Evolutionary conservation across 768 basidiomycete genomes (phyloP), one percentile per base, ranked within the genome.

Genomic region (Exsudoporus frostii): DNA sequence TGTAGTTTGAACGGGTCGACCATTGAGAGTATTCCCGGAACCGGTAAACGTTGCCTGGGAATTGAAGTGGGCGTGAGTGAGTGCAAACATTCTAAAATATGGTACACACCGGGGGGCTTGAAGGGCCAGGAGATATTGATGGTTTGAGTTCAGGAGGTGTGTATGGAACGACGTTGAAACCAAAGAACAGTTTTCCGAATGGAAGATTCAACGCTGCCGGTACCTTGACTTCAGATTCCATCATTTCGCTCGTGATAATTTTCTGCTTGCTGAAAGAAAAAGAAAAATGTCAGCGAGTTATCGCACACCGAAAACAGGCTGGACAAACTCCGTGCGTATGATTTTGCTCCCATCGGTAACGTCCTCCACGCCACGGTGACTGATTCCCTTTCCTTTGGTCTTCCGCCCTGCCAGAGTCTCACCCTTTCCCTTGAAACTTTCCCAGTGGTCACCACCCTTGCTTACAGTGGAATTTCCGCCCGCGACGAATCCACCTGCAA

Each of bases 361-460:
- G 45, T 85, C 81, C 63, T 98, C 92, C 7, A 83, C 83, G 64
- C 88, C 86, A 50, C 91, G 84, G 59, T 87, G 86, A 59, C 83
- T 86, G 58, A 93, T 84, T 1, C 97, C 97, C 64, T 92, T 95
- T 29, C 97, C 97, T 71, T 94, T 98, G 33, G 96, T 95, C 74
- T 87, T 90, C 59, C 95, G 80, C 9, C 97, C 97, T 32, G 77
- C 81, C 5, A 99, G 73, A 3, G 93, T 94, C 71, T 97, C 89
- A 24, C 97, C 97, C 57, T 85, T 87, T 22, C 97, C 97, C 64
- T 91, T 96, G 77, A 99, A 99, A 57, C 88, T 92, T 71, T 98
- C 97, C 88, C 91, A 92, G 47, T 85, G 80, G 60, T 90, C 88
- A 14, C 89, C 89, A 36, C 74, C 88, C 66, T 88, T 90, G 69